Evolutionary conservation across 2,329 filamentous ascomycete genomes (phyloP).

Genomic region (Trichoderma harzianum): DNA sequence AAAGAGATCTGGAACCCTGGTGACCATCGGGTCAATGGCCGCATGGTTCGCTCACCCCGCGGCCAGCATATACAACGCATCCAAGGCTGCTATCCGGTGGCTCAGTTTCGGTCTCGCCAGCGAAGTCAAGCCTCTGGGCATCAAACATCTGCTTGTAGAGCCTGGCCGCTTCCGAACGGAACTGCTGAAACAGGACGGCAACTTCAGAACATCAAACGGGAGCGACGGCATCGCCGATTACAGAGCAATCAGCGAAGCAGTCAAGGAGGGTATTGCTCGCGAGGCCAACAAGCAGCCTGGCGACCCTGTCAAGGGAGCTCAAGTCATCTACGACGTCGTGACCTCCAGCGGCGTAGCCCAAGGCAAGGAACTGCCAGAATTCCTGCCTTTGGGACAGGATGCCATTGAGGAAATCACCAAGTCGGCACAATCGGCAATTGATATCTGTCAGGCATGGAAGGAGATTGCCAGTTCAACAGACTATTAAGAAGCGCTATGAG

Average conservation of each 20-base stretch:
- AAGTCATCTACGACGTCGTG: constrained; percentile 19
- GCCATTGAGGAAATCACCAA: constrained; percentile 5
- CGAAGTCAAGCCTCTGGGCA: constrained; percentile 1
- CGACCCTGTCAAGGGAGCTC: constrained; percentile 12
- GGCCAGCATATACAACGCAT: constrained; percentile 5
- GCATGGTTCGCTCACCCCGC: constrained; percentile 8
- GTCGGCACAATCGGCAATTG: constrained; percentile 3
- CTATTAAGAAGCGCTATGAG: background rate
- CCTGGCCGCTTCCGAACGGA: constrained; percentile 18
- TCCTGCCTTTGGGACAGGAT: constrained; percentile 16
- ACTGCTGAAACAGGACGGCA: constrained; percentile 12
- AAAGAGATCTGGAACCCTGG: background rate
- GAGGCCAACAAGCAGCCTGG: constrained; percentile 8
- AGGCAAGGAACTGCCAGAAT: constrained; percentile 4
- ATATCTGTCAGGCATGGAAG: constrained; percentile 5
- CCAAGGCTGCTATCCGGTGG: constrained; percentile 10
- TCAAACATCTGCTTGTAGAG: constrained; percentile 15
- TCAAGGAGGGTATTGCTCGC: background rate
- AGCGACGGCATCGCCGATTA: constrained; percentile 14
- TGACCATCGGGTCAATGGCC: constrained; percentile 17
- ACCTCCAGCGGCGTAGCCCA: constrained; percentile 12
- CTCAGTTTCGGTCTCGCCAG: constrained; percentile 1
- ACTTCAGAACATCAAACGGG: background rate
- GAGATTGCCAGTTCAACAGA: background rate
- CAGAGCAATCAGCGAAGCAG: background rate